Evolutionary conservation across 1,284 basidiomycete species (phyloP), one percentile per base, ranked within the genome.

Genomic region (Cutaneotrichosporon cavernicola): DNA sequence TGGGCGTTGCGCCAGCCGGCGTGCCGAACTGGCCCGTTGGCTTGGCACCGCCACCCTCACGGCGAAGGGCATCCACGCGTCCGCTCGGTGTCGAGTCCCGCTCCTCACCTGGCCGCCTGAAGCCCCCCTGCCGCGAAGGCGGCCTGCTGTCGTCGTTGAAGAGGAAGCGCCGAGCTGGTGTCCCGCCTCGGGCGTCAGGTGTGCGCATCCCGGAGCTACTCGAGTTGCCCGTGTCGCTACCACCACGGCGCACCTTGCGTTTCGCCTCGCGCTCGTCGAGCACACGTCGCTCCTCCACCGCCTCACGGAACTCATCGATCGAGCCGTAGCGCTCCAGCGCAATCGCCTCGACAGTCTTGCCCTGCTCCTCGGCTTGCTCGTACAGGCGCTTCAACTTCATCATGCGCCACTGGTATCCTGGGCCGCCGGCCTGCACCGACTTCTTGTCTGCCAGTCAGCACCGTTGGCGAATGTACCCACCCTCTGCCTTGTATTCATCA

Each of bases 321-420:
- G 87, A 87, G 18, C 90, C 91, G 73, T 95, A 97, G 8, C 93
- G 86, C 67, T 98, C 96, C 31, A 92, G 71, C 0, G 90, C 96
- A 26, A 98, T 86, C 61, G 94, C 88, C 73, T 93, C 89, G 2
- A 96, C 78, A 0, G 87, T 73, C 22, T 86, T 82, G 3, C 86
- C 85, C 70, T 95, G 92, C 73, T 96, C 92, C 67, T 93, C 88
- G 0, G 91, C 92, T 5, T 90, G 86, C 77, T 98, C 95, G 76
- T 91, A 93, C 1, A 93, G 89, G 14, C 91, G 85, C 43, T 89
- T 87, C 1, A 99, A 86, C 76, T 95, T 94, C 89, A 92, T 94
- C 95, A 98, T 97, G 26, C 96, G 88, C 96, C 96, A 99, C 74
- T 89, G 88, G 18, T 91, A 92, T 11, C 96, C 96, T 2, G 94